These are phyloP conservation scores for Biscutella laevigata DNA, from an alignment of 441 rosid genomes.

Conservation along the genomic window DNA sequence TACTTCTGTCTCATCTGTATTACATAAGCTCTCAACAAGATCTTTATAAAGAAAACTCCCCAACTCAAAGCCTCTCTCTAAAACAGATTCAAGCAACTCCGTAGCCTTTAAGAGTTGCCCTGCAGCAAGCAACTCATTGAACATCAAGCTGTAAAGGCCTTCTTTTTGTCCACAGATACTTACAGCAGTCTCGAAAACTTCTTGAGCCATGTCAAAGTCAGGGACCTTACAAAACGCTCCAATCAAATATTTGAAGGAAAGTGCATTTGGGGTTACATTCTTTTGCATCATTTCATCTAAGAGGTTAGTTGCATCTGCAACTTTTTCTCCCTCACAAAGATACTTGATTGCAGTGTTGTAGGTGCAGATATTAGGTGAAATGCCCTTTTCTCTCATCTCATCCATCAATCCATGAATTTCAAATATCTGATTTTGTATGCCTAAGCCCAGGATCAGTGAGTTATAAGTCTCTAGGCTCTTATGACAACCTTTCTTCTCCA, in stretches of 20 bases:
- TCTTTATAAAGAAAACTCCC: constrained; percentile 55
- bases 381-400: constrained; percentile 87
- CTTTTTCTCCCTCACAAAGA: constrained; percentile 74
- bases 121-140: constrained; percentile 65
- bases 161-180: constrained; percentile 73
- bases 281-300: constrained; percentile 80
- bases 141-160: constrained; percentile 66
- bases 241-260: constrained; percentile 61
- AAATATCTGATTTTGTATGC: constrained; percentile 69
- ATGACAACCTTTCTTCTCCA: constrained; percentile 81
- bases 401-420: constrained; percentile 83
- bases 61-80: constrained; percentile 54
- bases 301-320: constrained; percentile 64
- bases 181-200: constrained; percentile 69
- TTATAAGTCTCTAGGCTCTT: constrained; percentile 79
- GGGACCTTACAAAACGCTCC: constrained; percentile 64
- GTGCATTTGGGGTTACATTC: constrained; percentile 59
- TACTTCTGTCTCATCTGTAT: constrained; percentile 52
- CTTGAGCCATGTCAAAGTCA: constrained; percentile 55
- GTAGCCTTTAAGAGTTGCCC: constrained; percentile 57
- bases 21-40: constrained; percentile 61
- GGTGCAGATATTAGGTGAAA: constrained; percentile 70
- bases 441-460: constrained; percentile 73
- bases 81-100: constrained; percentile 57
- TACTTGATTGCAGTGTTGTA: constrained; percentile 64